phyloP scores from a whole-genome alignment of 2,329 filamentous ascomycete species.

The Torrubiella hemipterigena region DNA sequence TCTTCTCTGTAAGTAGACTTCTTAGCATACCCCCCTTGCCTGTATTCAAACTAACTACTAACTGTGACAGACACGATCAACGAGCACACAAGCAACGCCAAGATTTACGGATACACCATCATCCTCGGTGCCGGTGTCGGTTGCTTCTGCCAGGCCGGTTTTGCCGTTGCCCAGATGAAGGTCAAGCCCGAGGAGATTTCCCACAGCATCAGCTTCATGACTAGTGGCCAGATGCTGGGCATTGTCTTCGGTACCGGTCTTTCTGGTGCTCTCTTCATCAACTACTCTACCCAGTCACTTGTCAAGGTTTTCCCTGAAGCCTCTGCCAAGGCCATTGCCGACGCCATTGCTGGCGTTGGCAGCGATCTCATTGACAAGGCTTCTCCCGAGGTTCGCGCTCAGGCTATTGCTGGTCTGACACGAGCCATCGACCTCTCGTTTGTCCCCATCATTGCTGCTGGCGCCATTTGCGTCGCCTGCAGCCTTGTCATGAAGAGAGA shows the following conservation, averaged over 20 bases:
- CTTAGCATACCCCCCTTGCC: not conserved
- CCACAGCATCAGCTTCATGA: conserved; percentile 21
- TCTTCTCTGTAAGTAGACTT: conserved; percentile 15
- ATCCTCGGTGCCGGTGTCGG: conserved; percentile 21
- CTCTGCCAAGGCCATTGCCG: conserved; percentile 1
- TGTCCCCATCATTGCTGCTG: conserved; percentile 18
- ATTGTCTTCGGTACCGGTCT: conserved; percentile 3
- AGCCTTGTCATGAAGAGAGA: conserved; percentile 22
- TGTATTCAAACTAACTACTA: not conserved
- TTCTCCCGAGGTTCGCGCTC: conserved; percentile 7
- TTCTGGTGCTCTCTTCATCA: conserved; percentile 4
- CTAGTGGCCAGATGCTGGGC: conserved; percentile 8
- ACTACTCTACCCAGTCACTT: conserved; percentile 10
- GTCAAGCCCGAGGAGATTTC: conserved; percentile 15
- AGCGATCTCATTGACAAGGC: conserved; percentile 6
- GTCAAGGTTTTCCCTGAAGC: conserved; percentile 5
- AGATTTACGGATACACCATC: conserved; percentile 19
- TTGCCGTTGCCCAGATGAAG: conserved; percentile 19
- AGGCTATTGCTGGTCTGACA: conserved; percentile 19
- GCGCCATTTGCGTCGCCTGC: conserved; percentile 16
- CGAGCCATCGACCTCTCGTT: conserved; percentile 19
- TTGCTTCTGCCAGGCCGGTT: conserved; percentile 17
- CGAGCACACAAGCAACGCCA: conserved; percentile 8
- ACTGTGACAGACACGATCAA: conserved; percentile 10
- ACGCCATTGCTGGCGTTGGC: conserved; percentile 5